Conservation (phyloP, 1,284 basidiomycete genomes). For the Leucoagaricus sp. region DNA sequence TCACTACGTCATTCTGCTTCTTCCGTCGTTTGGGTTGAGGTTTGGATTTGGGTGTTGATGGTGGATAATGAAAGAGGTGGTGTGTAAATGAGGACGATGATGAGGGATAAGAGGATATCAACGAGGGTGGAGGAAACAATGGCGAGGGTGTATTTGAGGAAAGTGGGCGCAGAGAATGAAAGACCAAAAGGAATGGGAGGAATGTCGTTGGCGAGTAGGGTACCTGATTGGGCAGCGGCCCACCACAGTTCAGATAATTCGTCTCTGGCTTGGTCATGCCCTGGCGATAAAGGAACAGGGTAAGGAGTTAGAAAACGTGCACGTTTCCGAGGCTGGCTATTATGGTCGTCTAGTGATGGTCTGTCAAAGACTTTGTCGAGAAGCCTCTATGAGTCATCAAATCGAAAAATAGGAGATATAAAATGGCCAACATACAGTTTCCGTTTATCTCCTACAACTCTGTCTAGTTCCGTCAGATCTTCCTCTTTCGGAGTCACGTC, state of each 20-base stretch:
- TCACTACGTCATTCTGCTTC: conserved; percentile 13
- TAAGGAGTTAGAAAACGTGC: conserved; percentile 36
- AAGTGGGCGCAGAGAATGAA: conserved; percentile 29
- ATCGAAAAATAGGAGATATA: not conserved
- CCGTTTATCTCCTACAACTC: conserved; percentile 57
- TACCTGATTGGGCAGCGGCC: conserved; percentile 63
- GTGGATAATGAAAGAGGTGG: not conserved
- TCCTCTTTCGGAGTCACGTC: conserved; percentile 26
- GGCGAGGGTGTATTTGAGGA: not conserved
- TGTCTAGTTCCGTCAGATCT: conserved; percentile 36
- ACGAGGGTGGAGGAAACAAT: not conserved
- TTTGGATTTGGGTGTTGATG: conserved; percentile 21
- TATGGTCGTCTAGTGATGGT: conserved; percentile 27
- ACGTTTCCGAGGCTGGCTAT: conserved; percentile 41
- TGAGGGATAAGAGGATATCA: not conserved
- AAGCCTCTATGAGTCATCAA: not conserved
- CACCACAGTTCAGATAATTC: conserved; percentile 70
- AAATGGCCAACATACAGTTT: conserved; percentile 54
- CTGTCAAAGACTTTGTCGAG: conserved; percentile 21
- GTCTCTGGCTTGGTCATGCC: conserved; percentile 30
- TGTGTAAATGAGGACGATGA: not conserved
- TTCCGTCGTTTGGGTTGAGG: conserved; percentile 34
- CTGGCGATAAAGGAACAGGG: conserved; percentile 28
- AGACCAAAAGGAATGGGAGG: conserved; percentile 54
- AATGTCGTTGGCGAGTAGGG: conserved; percentile 64